These are phyloP conservation scores for Nicotiana undulata DNA, from an alignment of 257 asterid species.

Conservation along the genomic window DNA sequence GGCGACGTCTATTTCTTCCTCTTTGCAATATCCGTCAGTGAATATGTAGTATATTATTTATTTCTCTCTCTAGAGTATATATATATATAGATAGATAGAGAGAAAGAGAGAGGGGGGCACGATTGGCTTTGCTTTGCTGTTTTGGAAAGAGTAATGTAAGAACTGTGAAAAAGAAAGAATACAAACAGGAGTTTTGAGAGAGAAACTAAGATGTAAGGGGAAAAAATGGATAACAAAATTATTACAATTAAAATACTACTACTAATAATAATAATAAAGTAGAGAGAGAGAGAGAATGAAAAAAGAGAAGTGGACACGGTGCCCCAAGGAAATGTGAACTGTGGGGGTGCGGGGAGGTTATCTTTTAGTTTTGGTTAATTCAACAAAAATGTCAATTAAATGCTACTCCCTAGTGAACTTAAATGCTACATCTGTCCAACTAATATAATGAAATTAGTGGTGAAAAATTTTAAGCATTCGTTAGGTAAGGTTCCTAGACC, in stretches of 20 bases:
- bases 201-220: background rate
- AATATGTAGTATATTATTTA: background rate
- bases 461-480: background rate
- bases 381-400: background rate
- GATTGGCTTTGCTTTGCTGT: conserved; percentile 7
- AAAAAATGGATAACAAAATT: background rate
- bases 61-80: background rate
- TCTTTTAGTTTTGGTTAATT: background rate
- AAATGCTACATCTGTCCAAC: background rate
- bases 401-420: background rate
- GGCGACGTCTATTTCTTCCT: background rate
- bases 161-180: background rate
- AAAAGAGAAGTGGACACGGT: background rate
- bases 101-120: conserved; percentile 1
- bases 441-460: background rate
- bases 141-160: background rate
- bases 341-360: background rate
- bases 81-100: too few species aligned
- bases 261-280: background rate
- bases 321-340: background rate
- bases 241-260: too few species aligned
- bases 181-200: background rate
- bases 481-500: too few species aligned
- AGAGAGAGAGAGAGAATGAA: background rate
- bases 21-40: background rate